Evolutionary conservation across 345 rosid genomes (phyloP).

Genomic region (Trapa bicornis): DNA sequence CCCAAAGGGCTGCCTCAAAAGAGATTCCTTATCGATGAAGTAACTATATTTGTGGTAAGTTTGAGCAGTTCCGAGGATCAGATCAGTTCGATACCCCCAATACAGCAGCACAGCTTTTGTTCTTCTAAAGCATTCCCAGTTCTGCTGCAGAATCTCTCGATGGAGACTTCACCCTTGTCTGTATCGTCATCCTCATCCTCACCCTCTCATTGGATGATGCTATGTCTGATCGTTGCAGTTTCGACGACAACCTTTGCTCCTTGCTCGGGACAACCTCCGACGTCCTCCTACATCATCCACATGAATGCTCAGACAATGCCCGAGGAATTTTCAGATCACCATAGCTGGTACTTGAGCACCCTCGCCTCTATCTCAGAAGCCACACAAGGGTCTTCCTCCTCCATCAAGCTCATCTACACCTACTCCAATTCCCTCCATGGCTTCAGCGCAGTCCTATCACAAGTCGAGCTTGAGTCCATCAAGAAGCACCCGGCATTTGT

Average conservation of each 20-base stretch:
- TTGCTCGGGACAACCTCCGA: background rate
- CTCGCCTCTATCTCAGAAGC: slow-evolving; percentile 7
- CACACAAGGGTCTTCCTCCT: background rate
- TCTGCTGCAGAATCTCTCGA: background rate
- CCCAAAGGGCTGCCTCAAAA: background rate
- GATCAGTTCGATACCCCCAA: too few species aligned
- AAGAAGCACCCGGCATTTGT: slow-evolving; percentile 21
- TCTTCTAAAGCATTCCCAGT: too few species aligned
- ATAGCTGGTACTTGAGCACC: slow-evolving; percentile 15
- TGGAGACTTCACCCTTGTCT: background rate
- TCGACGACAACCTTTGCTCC: background rate
- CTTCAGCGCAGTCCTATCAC: slow-evolving; percentile 25
- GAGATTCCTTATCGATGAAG: background rate
- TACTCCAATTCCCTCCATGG: slow-evolving; percentile 26
- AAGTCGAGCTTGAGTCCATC: slow-evolving; percentile 23
- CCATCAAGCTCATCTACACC: slow-evolving; percentile 13
- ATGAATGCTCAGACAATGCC: slow-evolving; percentile 30
- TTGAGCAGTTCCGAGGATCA: too few species aligned
- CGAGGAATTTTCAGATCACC: slow-evolving; percentile 14
- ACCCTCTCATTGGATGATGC: background rate
- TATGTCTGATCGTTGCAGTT: slow-evolving; percentile 1
- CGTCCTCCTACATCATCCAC: slow-evolving; percentile 19
- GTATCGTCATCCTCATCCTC: too few species aligned
- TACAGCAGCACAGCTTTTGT: too few species aligned
- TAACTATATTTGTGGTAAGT: background rate